These are phyloP conservation scores for Cunninghamia lanceolata DNA, from an alignment of 75 land plant genomes.

Conservation along the genomic window DNA sequence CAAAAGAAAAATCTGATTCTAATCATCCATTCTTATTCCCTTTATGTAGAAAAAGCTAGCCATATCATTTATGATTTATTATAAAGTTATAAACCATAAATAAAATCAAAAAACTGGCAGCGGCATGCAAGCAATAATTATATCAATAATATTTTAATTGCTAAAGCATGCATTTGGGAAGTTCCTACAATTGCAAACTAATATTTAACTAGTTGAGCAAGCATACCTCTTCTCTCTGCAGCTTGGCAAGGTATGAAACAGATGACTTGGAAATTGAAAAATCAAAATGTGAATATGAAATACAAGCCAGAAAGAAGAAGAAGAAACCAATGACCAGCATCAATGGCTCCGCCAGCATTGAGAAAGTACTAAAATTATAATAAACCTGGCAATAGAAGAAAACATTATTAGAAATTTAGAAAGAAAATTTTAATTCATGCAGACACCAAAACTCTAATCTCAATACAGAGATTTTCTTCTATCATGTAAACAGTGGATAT, in stretches of 20 bases:
- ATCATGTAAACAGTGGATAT: not conserved
- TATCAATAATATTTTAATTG: not conserved
- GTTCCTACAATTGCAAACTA: not conserved
- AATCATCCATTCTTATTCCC: not conserved
- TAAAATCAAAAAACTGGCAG: not conserved
- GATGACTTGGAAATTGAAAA: slow-evolving; percentile 89
- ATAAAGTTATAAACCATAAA: not conserved
- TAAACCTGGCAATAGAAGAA: slow-evolving; percentile 61
- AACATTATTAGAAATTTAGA: not conserved
- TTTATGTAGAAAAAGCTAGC: not conserved
- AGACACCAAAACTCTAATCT: not conserved
- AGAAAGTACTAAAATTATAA: slow-evolving; percentile 77
- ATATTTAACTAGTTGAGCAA: not conserved
- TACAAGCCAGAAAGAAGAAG: slow-evolving; percentile 70
- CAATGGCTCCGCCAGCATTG: slow-evolving; percentile 87
- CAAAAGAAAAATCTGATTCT: not conserved
- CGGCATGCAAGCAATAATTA: not conserved
- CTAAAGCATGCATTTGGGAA: too few species aligned
- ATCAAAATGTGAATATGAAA: slow-evolving; percentile 74
- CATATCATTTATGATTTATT: not conserved
- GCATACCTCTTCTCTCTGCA: slow-evolving; percentile 89
- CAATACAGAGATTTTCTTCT: not conserved
- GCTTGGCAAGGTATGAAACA: slow-evolving; percentile 73
- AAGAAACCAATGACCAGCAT: slow-evolving; percentile 84
- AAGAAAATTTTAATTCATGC: not conserved